Conservation (phyloP, 1,284 basidiomycete genomes). For the Cutaneotrichosporon cyanovorans region DNA sequence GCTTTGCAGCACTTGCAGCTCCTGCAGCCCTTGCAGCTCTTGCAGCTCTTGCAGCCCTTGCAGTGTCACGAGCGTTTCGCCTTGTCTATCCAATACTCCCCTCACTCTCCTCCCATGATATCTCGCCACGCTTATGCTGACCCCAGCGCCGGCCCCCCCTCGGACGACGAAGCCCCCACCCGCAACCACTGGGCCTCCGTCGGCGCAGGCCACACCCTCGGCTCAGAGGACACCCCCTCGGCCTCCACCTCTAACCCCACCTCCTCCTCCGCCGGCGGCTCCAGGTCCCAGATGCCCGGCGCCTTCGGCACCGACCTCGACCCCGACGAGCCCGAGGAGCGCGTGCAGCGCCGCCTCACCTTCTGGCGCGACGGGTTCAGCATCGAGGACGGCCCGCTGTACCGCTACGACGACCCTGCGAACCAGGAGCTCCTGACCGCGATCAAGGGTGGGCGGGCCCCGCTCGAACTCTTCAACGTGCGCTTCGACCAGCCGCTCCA, state of each 20-base stretch:
- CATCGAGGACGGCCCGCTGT: constrained; percentile 80
- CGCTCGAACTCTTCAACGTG: constrained; percentile 70
- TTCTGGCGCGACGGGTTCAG: constrained; percentile 95
- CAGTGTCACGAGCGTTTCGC: too few species aligned
- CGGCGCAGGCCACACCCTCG: constrained; percentile 67
- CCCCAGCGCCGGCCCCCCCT: constrained; percentile 42
- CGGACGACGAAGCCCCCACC: constrained; percentile 28
- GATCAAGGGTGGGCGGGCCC: constrained; percentile 76
- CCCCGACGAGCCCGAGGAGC: constrained; percentile 43
- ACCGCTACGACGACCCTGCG: constrained; percentile 74
- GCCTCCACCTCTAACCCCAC: constrained; percentile 46
- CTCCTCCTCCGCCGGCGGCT: not conserved
- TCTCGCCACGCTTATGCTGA: too few species aligned
- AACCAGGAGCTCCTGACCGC: constrained; percentile 68
- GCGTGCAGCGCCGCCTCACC: constrained; percentile 66
- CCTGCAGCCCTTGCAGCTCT: too few species aligned
- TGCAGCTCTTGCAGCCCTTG: too few species aligned
- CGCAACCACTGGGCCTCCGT: constrained; percentile 53
- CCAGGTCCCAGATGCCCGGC: constrained; percentile 7
- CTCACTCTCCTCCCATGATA: too few species aligned
- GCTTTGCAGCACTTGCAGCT: too few species aligned
- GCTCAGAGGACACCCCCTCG: constrained; percentile 73
- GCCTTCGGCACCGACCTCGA: constrained; percentile 6
- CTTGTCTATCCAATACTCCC: too few species aligned
- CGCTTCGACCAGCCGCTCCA: constrained; percentile 75